A percentile compares a stretch with the other conserved stretches of the same genome.
Evolutionary conservation across 805 yeast genomes (phyloP).

Genomic region (Wickerhamiella parazyma): DNA sequence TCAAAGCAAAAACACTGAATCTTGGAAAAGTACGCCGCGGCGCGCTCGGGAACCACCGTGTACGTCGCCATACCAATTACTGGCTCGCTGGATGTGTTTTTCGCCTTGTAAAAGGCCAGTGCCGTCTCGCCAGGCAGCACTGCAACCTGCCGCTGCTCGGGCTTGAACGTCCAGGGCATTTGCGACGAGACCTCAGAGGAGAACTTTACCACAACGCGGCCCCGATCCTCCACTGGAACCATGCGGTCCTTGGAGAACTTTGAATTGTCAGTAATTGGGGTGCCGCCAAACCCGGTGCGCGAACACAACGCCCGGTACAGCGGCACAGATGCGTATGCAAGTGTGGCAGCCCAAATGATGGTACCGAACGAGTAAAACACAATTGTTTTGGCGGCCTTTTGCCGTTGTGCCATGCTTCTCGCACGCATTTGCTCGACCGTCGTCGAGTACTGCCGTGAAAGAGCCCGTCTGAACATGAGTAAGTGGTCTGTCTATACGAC

Average conservation of each 20-base stretch:
- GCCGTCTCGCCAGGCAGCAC: conserved; percentile 98
- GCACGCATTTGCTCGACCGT: conserved; percentile 1
- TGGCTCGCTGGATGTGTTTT: conserved; percentile 71
- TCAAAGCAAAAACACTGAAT: conserved; percentile 98
- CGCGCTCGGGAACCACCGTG: conserved; percentile 90
- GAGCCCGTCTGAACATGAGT: neutral
- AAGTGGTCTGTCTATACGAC: neutral
- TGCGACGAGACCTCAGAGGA: conserved; percentile 85
- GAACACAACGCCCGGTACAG: conserved; percentile 83
- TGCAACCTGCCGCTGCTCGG: conserved; percentile 85
- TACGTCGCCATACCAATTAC: conserved; percentile 98
- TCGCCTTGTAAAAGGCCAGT: conserved; percentile 85
- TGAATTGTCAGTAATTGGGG: conserved; percentile 73
- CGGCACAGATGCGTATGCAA: conserved; percentile 86
- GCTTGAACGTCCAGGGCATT: conserved; percentile 89
- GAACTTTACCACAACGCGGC: conserved; percentile 69
- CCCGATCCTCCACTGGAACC: conserved; percentile 74
- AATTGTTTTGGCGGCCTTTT: neutral
- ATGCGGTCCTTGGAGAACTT: conserved; percentile 78
- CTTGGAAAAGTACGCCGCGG: conserved; percentile 91
- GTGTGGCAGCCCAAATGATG: conserved; percentile 28
- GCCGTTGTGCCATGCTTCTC: neutral
- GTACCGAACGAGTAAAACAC: conserved; percentile 18
- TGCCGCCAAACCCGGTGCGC: conserved; percentile 92
- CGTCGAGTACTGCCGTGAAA: neutral